Base-by-base conservation (phyloP, 371 early-diverging fungal genomes). In the Rhizopus microsporus region DNA sequence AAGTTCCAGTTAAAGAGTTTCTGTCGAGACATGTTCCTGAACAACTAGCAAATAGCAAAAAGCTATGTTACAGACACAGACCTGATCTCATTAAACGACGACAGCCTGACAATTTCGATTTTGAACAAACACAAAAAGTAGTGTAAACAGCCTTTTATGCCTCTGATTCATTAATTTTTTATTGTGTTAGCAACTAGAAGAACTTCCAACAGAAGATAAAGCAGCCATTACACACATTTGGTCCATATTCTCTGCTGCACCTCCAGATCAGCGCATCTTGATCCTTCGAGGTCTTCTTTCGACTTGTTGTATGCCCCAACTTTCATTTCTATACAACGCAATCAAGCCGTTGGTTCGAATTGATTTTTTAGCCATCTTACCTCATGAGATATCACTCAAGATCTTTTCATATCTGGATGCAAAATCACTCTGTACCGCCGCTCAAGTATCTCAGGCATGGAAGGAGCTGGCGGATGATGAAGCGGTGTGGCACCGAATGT, bases 401-500 rank as follows among this genome's bases (percentile, higher is more conserved):
- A 88, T 96, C 44, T 76, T 96, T 44, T 83, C 88, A 13, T 92
- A 88, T 62, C 81, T 96, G 29, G 97, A 96, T 67, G 96, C 94
- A 13, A 85, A 81, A 37, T 85, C 92, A 0, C 80, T 96, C 15
- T 95, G 95, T 57, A 88, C 84, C 55, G 90, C 93, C 23, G 89
- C 94, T 7, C 93, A 92, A 63, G 94, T 93, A 6, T 88, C 85
- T 45, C 79, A 77, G 12, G 54, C 69, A 5, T 96, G 97, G 97
- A 84, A 80, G 33, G 57, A 63, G 0, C 58, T 93, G 7, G 91
- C 96, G 0, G 93, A 96, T 56, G 93, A 93, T 61, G 93, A 96
- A 65, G 73, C 84, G 0, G 73, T 96, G 12, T 96, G 97, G 97
- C 91, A 95, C 50, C 76, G 90, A 17, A 91, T 96, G 92, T 96